These are phyloP conservation scores for Erythrobasidium yunnanense DNA, from an alignment of 768 basidiomycete genomes.

Conservation along the genomic window DNA sequence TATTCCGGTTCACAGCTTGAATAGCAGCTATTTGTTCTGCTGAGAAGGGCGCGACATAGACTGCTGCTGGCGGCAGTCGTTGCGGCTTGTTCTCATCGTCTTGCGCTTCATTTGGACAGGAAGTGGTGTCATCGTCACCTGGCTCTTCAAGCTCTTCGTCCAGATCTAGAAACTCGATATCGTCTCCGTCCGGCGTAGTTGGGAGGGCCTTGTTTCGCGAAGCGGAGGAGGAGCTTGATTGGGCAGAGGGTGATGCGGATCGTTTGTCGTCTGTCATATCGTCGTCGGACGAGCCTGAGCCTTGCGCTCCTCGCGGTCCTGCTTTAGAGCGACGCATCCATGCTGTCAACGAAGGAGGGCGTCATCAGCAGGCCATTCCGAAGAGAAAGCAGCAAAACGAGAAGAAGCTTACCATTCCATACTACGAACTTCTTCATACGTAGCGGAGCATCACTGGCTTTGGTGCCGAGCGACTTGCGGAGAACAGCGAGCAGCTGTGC, in stretches of 20 bases:
- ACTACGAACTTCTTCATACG: constrained; percentile 27
- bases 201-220: too few relatives aligned
- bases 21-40: neutral
- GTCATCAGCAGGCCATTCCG: neutral
- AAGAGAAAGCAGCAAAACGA: too few relatives aligned
- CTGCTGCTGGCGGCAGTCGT: too few relatives aligned
- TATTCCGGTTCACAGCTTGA: neutral
- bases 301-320: neutral
- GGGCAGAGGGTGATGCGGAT: neutral
- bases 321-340: neutral
- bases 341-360: neutral
- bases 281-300: neutral
- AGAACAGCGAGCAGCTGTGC: constrained; percentile 16
- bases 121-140: too few relatives aligned
- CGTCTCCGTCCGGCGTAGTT: too few relatives aligned
- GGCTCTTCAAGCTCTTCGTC: too few relatives aligned
- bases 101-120: too few relatives aligned
- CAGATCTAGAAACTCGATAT: too few relatives aligned
- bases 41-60: neutral
- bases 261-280: neutral
- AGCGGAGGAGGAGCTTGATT: too few relatives aligned
- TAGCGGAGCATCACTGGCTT: neutral
- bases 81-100: too few relatives aligned
- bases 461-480: neutral
- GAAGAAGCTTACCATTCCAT: constrained; percentile 16